phyloP scores from a whole-genome alignment of 1,284 basidiomycete genomes.

The Pseudozyma hubeiensis region DNA sequence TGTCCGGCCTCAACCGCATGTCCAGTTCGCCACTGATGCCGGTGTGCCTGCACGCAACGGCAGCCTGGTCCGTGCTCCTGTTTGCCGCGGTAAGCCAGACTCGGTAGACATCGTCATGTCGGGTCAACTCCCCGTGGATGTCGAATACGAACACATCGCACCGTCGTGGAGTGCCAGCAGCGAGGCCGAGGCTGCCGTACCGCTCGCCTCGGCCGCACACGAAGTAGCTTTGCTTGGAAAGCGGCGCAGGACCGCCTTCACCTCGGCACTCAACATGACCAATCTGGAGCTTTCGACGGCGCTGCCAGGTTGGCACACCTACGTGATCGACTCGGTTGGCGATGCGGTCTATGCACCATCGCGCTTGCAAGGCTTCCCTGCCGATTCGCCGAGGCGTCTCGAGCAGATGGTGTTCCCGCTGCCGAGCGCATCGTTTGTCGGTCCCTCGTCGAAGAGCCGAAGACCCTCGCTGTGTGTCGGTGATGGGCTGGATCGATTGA shows the following conservation, averaged over 20 bases:
- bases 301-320: constrained; percentile 82
- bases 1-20: constrained; percentile 78
- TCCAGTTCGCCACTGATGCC: constrained; percentile 53
- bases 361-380: constrained; percentile 74
- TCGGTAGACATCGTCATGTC: constrained; percentile 82
- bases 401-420: constrained; percentile 59
- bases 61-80: constrained; percentile 74
- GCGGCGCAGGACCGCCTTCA: constrained; percentile 73
- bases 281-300: constrained; percentile 86
- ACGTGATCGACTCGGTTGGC: constrained; percentile 86
- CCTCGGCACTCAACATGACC: constrained; percentile 83
- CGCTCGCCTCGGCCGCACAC: constrained; percentile 55
- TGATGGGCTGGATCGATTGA: constrained; percentile 47
- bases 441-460: constrained; percentile 69
- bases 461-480: constrained; percentile 75
- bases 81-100: constrained; percentile 84
- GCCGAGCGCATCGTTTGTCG: constrained; percentile 47
- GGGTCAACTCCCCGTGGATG: constrained; percentile 72
- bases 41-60: constrained; percentile 45
- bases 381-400: constrained; percentile 66
- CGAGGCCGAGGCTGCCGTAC: constrained; percentile 31
- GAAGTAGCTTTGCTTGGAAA: constrained; percentile 49
- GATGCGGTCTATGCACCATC: constrained; percentile 77
- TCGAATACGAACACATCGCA: constrained; percentile 51
- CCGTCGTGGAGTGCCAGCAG: constrained; percentile 35